Conservation (phyloP, 2,329 filamentous ascomycete genomes). For the Exophiala lecanii-corni region DNA sequence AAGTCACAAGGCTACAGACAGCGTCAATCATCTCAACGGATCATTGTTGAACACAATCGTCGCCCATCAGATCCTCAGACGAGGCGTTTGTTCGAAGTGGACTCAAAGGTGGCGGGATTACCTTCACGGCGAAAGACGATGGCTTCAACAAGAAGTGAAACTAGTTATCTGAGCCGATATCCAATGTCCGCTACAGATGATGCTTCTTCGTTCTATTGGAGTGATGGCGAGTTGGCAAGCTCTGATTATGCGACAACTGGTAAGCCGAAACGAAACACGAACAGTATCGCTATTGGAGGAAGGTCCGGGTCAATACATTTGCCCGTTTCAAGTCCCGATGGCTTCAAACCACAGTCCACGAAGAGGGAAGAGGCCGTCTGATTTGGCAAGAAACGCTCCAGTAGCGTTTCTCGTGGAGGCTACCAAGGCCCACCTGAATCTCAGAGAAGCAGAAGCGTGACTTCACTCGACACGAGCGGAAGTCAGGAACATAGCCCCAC, state of each 20-base stretch:
- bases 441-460: slow-evolving; percentile 15
- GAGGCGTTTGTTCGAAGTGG: slow-evolving; percentile 19
- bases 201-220: slow-evolving; percentile 23
- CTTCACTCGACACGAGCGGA: slow-evolving; percentile 11
- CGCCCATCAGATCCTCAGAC: slow-evolving; percentile 25
- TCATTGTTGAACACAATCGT: slow-evolving; percentile 20
- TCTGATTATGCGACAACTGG: not conserved
- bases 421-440: not conserved
- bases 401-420: not conserved
- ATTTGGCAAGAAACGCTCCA: slow-evolving; percentile 15
- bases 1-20: not conserved
- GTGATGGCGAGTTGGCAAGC: slow-evolving; percentile 10
- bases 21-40: not conserved
- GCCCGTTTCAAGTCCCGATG: slow-evolving; percentile 9
- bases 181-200: slow-evolving; percentile 7
- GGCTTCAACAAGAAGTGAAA: slow-evolving; percentile 2
- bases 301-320: slow-evolving; percentile 20
- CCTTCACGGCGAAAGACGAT: slow-evolving; percentile 9
- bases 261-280: slow-evolving; percentile 11
- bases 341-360: slow-evolving; percentile 7
- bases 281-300: slow-evolving; percentile 25
- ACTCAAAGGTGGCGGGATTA: not conserved
- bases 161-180: not conserved
- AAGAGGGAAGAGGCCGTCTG: slow-evolving; percentile 12
- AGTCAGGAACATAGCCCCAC: not conserved